Base-by-base conservation (phyloP, 1,139 yeast genomes). In the Debaryomyces subglobosus region DNA sequence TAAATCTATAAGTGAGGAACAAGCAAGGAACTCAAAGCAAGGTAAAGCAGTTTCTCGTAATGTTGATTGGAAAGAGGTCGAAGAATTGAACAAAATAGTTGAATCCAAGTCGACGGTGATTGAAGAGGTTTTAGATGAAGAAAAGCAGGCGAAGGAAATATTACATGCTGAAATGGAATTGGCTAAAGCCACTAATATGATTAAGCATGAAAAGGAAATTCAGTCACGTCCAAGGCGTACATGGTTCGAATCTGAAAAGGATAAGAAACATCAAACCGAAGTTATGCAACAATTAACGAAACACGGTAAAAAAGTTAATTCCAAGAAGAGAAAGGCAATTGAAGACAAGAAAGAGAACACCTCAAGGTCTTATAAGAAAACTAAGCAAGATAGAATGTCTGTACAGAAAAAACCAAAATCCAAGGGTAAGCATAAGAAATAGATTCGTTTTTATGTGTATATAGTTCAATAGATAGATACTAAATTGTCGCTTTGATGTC, bases 141-240 rank as follows among this genome's bases (percentile, higher is more conserved):
- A 95, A 65, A 86, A 90, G 66, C 82, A 83, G 56, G 96, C 89
- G 58, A 92, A 92, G 68, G 94, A 90, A 63, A 74, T 94, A 43
- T 68, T 89, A 36, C 82, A 82, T 52, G 98, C 98, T 1, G 99
- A 94, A 71, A 86, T 91, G 86, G 96, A 94, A 64, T 69, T 94
- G 48, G 82, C 80, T 55, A 90, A 89, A 67, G 96, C 96, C 49
- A 86, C 86, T 58, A 94, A 94, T 65, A 62, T 94, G 61, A 72
- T 95, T 58, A 87, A 82, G 61, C 91, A 89, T 61, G 83, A 82
- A 55, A 82, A 82, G 47, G 99, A 94, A 67, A 94, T 94, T 62
- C 81, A 83, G 56, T 74, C 96, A 2, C 81, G 98, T 62, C 99
- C 99, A 29, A 90, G 82, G 70, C 84, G 99, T 72, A 94, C 99